Evolutionary conservation across 495 filamentous ascomycete genomes (phyloP).

Genomic region (Astrothelium subdiscretum): DNA sequence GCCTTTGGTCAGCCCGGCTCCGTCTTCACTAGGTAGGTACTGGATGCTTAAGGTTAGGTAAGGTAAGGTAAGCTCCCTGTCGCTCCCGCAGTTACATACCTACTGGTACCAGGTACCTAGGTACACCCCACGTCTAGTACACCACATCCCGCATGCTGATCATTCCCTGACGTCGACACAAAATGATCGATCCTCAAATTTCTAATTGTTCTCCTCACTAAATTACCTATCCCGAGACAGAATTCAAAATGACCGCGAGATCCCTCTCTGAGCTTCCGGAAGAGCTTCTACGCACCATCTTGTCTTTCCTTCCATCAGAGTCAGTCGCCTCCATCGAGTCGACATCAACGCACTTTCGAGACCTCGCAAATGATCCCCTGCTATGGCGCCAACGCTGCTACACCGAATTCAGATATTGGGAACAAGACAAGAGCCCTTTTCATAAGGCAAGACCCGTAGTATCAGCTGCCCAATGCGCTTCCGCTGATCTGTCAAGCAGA

Average conservation of each 20-base stretch:
- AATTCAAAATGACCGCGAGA: conserved; percentile 4
- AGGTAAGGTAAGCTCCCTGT: too few species aligned
- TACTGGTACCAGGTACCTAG: too few species aligned
- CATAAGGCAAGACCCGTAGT: conserved; percentile 46
- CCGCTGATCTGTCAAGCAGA: conserved; percentile 36
- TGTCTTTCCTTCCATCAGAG: conserved; percentile 23
- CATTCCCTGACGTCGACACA: neutral
- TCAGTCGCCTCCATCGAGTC: conserved; percentile 38
- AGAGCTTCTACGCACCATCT: conserved; percentile 30
- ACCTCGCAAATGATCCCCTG: conserved; percentile 54
- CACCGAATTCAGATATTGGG: conserved; percentile 60
- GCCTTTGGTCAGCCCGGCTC: too few species aligned
- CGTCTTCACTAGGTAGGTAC: too few species aligned
- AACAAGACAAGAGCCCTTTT: conserved; percentile 16
- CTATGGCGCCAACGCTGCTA: conserved; percentile 72
- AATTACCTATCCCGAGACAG: neutral
- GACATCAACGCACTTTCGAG: conserved; percentile 52
- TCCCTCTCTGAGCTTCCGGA: conserved; percentile 24
- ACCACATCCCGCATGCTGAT: neutral
- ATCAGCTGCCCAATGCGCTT: conserved; percentile 39
- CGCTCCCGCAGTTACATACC: too few species aligned
- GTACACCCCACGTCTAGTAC: too few species aligned
- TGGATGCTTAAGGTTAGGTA: too few species aligned
- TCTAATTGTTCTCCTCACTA: neutral
- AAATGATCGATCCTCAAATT: neutral